Conservation (phyloP, 768 basidiomycete species). For the Russula abietina region DNA sequence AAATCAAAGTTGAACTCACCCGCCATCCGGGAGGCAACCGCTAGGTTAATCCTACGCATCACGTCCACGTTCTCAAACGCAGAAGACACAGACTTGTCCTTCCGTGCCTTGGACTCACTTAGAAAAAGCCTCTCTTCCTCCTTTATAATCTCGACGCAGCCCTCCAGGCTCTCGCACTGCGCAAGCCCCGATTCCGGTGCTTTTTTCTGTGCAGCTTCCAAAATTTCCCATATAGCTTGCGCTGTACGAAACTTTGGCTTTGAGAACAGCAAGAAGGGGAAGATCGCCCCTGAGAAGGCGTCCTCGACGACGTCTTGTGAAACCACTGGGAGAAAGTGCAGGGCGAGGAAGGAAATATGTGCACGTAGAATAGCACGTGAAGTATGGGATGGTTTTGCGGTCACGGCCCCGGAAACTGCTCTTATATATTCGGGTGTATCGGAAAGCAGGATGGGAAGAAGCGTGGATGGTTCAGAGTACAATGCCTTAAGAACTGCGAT, state of each 20-base stretch:
- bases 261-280: constrained; percentile 70
- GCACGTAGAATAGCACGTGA: constrained; percentile 50
- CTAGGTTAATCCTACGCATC: constrained; percentile 49
- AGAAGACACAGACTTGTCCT: constrained; percentile 12
- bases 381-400: constrained; percentile 24
- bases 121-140: constrained; percentile 31
- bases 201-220: constrained; percentile 37
- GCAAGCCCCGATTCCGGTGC: constrained; percentile 22
- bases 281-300: constrained; percentile 50
- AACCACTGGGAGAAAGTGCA: constrained; percentile 37
- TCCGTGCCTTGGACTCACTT: constrained; percentile 31
- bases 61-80: constrained; percentile 34
- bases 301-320: constrained; percentile 25
- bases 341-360: constrained; percentile 53
- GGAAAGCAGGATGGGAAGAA: constrained; percentile 43
- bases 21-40: constrained; percentile 56
- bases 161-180: constrained; percentile 45
- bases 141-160: constrained; percentile 45
- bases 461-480: constrained; percentile 46
- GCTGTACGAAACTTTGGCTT: constrained; percentile 64
- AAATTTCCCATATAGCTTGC: constrained; percentile 64
- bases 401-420: constrained; percentile 37
- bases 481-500: constrained; percentile 57
- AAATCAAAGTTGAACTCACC: constrained; percentile 37
- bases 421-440: constrained; percentile 43